These are phyloP conservation scores for Phaseolus lunatus DNA, from an alignment of 306 rosid species.

Conservation along the genomic window DNA sequence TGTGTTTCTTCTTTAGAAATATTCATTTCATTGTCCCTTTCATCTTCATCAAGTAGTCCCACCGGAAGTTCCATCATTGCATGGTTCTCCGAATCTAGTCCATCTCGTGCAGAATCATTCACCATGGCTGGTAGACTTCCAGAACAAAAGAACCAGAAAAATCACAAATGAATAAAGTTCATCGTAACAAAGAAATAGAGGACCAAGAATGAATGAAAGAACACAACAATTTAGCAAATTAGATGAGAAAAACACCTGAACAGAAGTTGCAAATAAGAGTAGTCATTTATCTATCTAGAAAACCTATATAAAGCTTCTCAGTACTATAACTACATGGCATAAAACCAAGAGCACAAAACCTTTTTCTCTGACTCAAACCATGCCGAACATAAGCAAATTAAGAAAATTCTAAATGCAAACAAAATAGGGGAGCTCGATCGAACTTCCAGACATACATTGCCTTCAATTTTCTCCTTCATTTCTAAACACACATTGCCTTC, in stretches of 20 bases:
- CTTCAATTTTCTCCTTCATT: too few relatives aligned
- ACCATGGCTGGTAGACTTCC: neutral
- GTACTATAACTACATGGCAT: neutral
- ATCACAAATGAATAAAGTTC: neutral
- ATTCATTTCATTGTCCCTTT: neutral
- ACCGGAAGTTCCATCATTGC: conserved; percentile 32
- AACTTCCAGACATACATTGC: neutral
- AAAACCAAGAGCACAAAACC: neutral
- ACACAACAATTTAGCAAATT: neutral
- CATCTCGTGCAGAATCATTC: too few relatives aligned
- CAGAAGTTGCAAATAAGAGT: neutral
- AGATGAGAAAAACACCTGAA: neutral
- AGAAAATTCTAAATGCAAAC: neutral
- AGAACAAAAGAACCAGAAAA: neutral
- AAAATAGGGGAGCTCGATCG: neutral
- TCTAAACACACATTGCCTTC: too few relatives aligned
- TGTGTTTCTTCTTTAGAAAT: neutral
- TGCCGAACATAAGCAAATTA: neutral
- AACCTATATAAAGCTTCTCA: neutral
- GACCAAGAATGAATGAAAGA: neutral
- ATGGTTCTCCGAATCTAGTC: neutral
- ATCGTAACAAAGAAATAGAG: neutral
- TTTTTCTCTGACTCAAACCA: neutral
- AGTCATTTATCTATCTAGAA: neutral
- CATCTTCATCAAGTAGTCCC: conserved; percentile 37